These are phyloP conservation scores for Primulina tabacum DNA, from an alignment of 257 asterid genomes.

Conservation along the genomic window DNA sequence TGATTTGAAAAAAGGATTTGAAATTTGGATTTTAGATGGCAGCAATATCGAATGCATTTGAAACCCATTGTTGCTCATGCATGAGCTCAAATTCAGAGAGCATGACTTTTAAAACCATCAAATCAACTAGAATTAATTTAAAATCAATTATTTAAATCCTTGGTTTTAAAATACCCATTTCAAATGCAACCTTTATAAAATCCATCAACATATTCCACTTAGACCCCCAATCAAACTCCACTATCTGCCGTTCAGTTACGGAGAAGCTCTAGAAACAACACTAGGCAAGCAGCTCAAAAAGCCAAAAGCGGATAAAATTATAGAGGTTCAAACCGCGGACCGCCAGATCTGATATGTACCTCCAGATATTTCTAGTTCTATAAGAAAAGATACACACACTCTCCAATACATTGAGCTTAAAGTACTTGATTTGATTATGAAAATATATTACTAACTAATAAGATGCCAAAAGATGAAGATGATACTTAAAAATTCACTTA, in stretches of 20 bases:
- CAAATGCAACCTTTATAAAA: too few species aligned
- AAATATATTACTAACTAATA: neutral
- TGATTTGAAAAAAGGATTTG: neutral
- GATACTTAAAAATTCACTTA: conserved; percentile 16
- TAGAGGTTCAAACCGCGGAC: conserved; percentile 3
- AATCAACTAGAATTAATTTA: too few species aligned
- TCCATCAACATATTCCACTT: neutral
- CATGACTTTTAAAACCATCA: neutral
- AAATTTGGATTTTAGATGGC: neutral
- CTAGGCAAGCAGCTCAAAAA: conserved; percentile 5
- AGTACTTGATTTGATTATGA: neutral
- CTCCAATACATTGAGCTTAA: neutral
- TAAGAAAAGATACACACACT: neutral
- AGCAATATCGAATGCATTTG: neutral
- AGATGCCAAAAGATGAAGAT: conserved; percentile 5
- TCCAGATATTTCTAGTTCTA: neutral
- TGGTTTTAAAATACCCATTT: neutral
- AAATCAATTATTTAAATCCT: neutral
- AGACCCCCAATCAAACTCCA: conserved; percentile 1
- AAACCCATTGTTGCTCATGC: neutral
- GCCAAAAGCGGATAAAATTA: neutral
- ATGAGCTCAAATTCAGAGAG: neutral
- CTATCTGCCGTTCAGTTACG: neutral
- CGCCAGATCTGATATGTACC: neutral
- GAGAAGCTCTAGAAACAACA: conserved; percentile 10